These are phyloP conservation scores for Phyllosticta citriasiana DNA, from an alignment of 2,329 filamentous ascomycete genomes.

Conservation along the genomic window DNA sequence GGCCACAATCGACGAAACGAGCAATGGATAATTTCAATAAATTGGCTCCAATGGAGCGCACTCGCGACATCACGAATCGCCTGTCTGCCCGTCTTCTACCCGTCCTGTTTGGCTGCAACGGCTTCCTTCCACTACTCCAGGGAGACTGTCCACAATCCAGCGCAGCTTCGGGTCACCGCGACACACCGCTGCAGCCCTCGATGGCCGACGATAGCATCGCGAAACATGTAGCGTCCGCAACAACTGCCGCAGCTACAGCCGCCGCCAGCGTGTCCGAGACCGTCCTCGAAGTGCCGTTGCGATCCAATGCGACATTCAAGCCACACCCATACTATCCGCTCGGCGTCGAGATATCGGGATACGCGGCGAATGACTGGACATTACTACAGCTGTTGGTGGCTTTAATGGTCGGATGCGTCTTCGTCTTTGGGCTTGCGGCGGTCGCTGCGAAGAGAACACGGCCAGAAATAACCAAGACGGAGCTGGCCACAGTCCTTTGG, in stretches of 20 bases:
- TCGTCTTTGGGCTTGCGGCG: conserved; percentile 49
- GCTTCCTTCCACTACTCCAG: conserved; percentile 3
- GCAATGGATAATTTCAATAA: neutral
- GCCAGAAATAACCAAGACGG: conserved; percentile 42
- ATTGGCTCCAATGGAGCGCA: neutral
- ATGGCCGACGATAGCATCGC: neutral
- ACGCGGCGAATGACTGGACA: conserved; percentile 55
- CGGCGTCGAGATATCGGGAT: conserved; percentile 51
- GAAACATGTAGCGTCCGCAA: neutral
- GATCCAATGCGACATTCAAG: conserved; percentile 2
- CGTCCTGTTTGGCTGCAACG: conserved; percentile 6
- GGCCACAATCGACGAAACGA: neutral
- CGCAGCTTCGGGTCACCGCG: neutral
- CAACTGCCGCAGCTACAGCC: neutral
- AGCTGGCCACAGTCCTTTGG: conserved; percentile 59
- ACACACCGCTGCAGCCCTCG: neutral
- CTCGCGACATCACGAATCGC: neutral
- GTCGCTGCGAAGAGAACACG: conserved; percentile 43
- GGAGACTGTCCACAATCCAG: neutral
- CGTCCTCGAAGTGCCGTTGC: neutral
- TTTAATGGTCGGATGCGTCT: conserved; percentile 48
- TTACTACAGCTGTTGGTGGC: conserved; percentile 48
- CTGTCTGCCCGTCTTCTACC: neutral
- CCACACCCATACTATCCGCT: conserved; percentile 65
- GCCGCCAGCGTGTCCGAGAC: conserved; percentile 1